Evolutionary conservation across 768 basidiomycete genomes (phyloP).

Genomic region (Tulasnella sp.): DNA sequence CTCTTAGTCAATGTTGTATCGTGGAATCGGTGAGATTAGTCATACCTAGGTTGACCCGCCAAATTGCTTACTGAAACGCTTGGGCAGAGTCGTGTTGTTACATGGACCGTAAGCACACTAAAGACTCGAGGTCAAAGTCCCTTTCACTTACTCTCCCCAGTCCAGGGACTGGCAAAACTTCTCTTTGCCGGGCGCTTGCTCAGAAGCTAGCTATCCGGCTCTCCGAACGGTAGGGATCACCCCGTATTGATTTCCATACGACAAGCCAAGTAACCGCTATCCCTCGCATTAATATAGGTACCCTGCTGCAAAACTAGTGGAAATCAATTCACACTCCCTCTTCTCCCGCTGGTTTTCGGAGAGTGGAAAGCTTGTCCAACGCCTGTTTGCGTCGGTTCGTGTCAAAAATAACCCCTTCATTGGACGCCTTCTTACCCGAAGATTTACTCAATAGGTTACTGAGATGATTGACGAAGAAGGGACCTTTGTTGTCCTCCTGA

Average conservation of each 20-base stretch:
- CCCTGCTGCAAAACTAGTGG: slow-evolving; percentile 77
- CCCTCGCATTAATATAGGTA: slow-evolving; percentile 52
- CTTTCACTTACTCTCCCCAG: slow-evolving; percentile 13
- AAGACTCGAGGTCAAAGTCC: neutral
- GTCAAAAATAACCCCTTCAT: neutral
- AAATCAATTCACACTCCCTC: slow-evolving; percentile 97
- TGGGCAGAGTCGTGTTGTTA: slow-evolving; percentile 65
- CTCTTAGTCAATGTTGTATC: slow-evolving; percentile 79
- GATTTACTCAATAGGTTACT: slow-evolving; percentile 35
- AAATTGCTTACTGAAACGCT: neutral
- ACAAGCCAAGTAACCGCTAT: neutral
- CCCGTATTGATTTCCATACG: slow-evolving; percentile 5
- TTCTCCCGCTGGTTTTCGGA: slow-evolving; percentile 99
- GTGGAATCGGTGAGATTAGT: slow-evolving; percentile 68
- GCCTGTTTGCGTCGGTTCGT: slow-evolving; percentile 74
- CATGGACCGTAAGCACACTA: slow-evolving; percentile 63
- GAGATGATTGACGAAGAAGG: slow-evolving; percentile 91
- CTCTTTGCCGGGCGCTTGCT: slow-evolving; percentile 87
- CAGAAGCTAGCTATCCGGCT: slow-evolving; percentile 93
- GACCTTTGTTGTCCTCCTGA: slow-evolving; percentile 88
- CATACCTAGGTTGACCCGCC: neutral
- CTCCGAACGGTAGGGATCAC: slow-evolving; percentile 61
- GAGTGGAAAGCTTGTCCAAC: slow-evolving; percentile 95
- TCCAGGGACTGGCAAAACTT: slow-evolving; percentile 97
- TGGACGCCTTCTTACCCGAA: neutral